Percentiles rank a stretch among this genome's conserved stretches.
phyloP scores from a whole-genome alignment of 352 stramenopile genomes.

The Pythium rhizo-oryzae region DNA sequence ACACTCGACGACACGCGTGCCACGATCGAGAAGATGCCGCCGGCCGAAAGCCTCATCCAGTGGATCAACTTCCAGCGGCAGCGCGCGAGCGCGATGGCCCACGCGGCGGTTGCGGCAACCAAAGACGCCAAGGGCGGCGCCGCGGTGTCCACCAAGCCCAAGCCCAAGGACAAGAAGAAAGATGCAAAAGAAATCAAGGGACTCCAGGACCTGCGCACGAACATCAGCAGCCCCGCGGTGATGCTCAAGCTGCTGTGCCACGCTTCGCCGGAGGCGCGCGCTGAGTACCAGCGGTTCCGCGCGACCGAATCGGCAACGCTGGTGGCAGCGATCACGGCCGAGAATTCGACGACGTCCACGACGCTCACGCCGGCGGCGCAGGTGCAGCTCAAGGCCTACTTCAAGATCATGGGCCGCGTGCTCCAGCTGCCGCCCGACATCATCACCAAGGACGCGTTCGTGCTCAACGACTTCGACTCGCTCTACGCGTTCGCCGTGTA shows the following conservation, averaged over 20 bases:
- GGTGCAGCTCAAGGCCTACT: constrained; percentile 72
- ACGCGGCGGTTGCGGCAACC: constrained; percentile 11
- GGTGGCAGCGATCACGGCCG: constrained; percentile 31
- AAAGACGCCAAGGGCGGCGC: background rate
- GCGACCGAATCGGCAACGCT: constrained; percentile 38
- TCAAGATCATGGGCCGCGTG: constrained; percentile 56
- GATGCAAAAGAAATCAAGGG: constrained; percentile 67
- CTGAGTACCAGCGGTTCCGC: constrained; percentile 56
- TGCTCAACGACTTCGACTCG: constrained; percentile 76
- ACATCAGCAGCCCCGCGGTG: constrained; percentile 55
- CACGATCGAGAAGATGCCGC: constrained; percentile 45
- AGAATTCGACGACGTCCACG: constrained; percentile 60
- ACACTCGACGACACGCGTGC: constrained; percentile 37
- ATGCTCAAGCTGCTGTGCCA: constrained; percentile 82
- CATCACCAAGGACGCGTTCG: constrained; percentile 65
- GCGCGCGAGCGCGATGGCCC: constrained; percentile 40
- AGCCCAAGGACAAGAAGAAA: constrained; percentile 70
- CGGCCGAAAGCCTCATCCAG: constrained; percentile 64
- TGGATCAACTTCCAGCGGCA: constrained; percentile 74
- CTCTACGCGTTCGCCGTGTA: constrained; percentile 70
- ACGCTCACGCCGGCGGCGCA: constrained; percentile 54
- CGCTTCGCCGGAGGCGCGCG: constrained; percentile 47
- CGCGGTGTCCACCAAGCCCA: constrained; percentile 16
- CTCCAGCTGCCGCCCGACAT: constrained; percentile 65
- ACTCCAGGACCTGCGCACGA: constrained; percentile 56